Base-by-base conservation (phyloP, 768 basidiomycete genomes). In the Calocera viscosa region DNA sequence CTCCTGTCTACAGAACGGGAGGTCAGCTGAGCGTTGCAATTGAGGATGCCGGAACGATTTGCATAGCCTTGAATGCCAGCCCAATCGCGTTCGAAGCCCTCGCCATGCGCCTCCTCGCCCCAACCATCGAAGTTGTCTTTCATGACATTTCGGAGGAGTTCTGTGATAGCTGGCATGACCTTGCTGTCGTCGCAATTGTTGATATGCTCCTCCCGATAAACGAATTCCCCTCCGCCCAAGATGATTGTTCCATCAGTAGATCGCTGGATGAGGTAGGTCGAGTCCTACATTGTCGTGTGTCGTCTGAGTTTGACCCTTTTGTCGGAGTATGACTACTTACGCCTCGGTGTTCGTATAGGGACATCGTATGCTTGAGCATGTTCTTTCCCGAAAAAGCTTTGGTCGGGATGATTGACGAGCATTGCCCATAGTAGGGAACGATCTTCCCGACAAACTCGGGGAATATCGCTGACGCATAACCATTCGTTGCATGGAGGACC, bases 401-500 rank as follows among this genome's bases (percentile, higher is more conserved):
- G 1, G 74, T 65, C 17, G 75, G 73, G 24, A 74, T 47, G 38
- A 74, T 63, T 34, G 67, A 66, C 28, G 74, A 41, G 67, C 75
- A 71, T 69, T 71, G 70, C 43, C 81, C 84, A 65, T 86, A 78
- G 26, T 80, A 69, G 30, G 89, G 87, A 19, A 88, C 72, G 67
- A 89, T 82, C 72, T 83, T 88, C 64, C 78, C 78, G 22, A 84
- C 82, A 77, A 89, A 78, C 0, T 81, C 81, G 14, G 80, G 78
- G 66, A 69, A 69, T 19, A 68, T 35, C 38, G 49, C 64, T 16
- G 66, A 33, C 43, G 30, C 28, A 12, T 49, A 32, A 30, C 28
- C 47, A 22, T 33, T 33, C 22, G 63, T 40, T 32, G 33, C 40
- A 33, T 43, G 66, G 14, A 67, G n/a, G 38, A 68, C 71, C 19